A percentile compares a stretch with the other conserved stretches of the same genome.
Conservation (phyloP, 2,329 filamentous ascomycete genomes). For the Passalora sequoiae region DNA sequence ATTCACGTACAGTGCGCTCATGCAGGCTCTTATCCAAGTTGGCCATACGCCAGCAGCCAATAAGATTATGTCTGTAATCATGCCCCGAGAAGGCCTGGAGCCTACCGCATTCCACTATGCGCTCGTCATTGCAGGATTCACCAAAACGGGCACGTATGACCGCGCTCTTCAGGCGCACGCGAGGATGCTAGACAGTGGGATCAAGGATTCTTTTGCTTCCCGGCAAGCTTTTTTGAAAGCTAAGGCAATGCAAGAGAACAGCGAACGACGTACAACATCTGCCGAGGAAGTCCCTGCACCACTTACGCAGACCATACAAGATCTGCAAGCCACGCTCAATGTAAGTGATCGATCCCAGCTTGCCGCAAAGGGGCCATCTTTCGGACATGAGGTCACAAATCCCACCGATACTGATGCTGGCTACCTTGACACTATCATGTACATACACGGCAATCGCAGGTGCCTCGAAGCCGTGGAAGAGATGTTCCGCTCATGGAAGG, state of each 20-base stretch:
- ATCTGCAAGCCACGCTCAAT: background rate
- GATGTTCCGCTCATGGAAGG: conserved; percentile 52
- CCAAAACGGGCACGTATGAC: conserved; percentile 38
- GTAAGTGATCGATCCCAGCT: too few relatives aligned
- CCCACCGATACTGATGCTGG: conserved; percentile 28
- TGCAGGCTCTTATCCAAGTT: conserved; percentile 52
- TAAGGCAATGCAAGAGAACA: conserved; percentile 29
- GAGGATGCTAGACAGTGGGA: conserved; percentile 37
- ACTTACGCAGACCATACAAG: background rate
- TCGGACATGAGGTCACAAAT: conserved; percentile 13
- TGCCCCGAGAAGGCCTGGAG: conserved; percentile 44
- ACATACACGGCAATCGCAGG: conserved; percentile 47
- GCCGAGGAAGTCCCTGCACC: conserved; percentile 16
- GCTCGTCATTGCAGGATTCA: conserved; percentile 49
- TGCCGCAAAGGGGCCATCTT: conserved; percentile 5
- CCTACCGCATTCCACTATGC: conserved; percentile 50
- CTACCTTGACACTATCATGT: conserved; percentile 54
- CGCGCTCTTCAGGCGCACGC: conserved; percentile 49
- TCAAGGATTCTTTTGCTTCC: conserved; percentile 41
- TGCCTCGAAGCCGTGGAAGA: conserved; percentile 48
- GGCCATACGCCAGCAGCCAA: conserved; percentile 53
- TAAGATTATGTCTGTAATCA: conserved; percentile 48
- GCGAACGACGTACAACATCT: conserved; percentile 32
- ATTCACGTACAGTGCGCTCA: conserved; percentile 58
- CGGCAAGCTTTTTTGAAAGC: conserved; percentile 41